Percentiles rank a stretch among this genome's conserved stretches.
These are phyloP conservation scores for Platanthera guangdongensis DNA, from an alignment of 106 monocot species.

Conservation along the genomic window DNA sequence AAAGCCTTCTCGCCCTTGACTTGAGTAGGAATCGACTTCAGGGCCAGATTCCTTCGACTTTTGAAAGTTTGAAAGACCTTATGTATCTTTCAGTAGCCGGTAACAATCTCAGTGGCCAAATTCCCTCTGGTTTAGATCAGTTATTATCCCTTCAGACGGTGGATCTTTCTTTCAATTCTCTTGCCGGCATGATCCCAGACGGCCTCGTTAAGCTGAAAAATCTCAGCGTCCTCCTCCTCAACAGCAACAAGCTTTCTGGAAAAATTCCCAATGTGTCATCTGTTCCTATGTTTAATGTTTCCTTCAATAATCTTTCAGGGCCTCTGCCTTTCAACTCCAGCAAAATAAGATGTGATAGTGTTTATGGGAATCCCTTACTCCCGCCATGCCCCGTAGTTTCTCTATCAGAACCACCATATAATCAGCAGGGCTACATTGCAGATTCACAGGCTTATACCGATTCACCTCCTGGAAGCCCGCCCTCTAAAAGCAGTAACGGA, in stretches of 20 bases:
- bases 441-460: conserved; percentile 22
- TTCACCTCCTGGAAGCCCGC: conserved; percentile 16
- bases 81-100: conserved; percentile 45
- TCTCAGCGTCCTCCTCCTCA: conserved; percentile 68
- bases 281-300: conserved; percentile 63
- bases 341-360: conserved; percentile 39
- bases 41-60: conserved; percentile 45
- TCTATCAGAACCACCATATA: conserved; percentile 38
- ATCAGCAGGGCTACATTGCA: conserved; percentile 21
- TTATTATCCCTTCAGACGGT: conserved; percentile 45
- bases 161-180: conserved; percentile 75
- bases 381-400: conserved; percentile 40
- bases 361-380: conserved; percentile 63
- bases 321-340: conserved; percentile 45
- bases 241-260: conserved; percentile 74
- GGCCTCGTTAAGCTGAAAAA: conserved; percentile 51
- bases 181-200: conserved; percentile 62
- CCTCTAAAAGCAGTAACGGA: conserved; percentile 15
- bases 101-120: conserved; percentile 60
- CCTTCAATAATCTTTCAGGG: conserved; percentile 89
- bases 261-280: conserved; percentile 49
- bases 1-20: conserved; percentile 41
- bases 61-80: conserved; percentile 36
- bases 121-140: conserved; percentile 45
- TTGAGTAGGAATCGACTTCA: conserved; percentile 61